Evolutionary conservation across 306 rosid species (phyloP).

Genomic region (Fragaria nilgerrensis): DNA sequence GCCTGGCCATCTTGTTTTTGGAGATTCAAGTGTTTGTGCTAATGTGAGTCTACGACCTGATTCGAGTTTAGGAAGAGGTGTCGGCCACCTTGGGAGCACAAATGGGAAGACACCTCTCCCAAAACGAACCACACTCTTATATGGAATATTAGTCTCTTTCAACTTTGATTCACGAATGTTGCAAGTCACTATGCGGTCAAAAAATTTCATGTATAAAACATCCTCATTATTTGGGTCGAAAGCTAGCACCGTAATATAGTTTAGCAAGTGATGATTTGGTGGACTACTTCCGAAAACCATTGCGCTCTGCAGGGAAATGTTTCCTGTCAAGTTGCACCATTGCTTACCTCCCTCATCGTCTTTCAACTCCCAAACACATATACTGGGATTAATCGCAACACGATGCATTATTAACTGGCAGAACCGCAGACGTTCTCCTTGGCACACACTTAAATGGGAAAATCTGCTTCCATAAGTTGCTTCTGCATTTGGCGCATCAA

Average conservation of each 20-base stretch:
- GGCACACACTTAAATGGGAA: not conserved
- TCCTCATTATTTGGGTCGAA: constrained; percentile 12
- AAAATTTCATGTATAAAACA: not conserved
- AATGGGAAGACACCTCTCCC: not conserved
- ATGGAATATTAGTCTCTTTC: not conserved
- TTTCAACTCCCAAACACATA: not conserved
- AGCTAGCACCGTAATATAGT: not conserved
- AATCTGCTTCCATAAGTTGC: too few relatives aligned
- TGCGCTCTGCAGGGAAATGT: not conserved
- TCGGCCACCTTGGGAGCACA: not conserved
- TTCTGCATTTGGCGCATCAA: too few relatives aligned
- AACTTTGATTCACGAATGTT: not conserved
- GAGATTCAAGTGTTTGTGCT: too few relatives aligned
- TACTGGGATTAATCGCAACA: too few relatives aligned
- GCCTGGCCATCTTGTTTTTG: not conserved
- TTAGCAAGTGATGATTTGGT: not conserved
- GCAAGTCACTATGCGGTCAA: not conserved
- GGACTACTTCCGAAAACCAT: not conserved
- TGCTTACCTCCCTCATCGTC: not conserved
- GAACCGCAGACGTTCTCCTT: not conserved
- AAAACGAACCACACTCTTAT: not conserved
- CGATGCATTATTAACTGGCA: not conserved
- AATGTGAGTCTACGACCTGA: not conserved
- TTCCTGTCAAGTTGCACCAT: not conserved
- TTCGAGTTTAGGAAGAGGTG: not conserved